These are phyloP conservation scores for Tuber indicum DNA, from an alignment of 495 filamentous ascomycete species.

Conservation along the genomic window DNA sequence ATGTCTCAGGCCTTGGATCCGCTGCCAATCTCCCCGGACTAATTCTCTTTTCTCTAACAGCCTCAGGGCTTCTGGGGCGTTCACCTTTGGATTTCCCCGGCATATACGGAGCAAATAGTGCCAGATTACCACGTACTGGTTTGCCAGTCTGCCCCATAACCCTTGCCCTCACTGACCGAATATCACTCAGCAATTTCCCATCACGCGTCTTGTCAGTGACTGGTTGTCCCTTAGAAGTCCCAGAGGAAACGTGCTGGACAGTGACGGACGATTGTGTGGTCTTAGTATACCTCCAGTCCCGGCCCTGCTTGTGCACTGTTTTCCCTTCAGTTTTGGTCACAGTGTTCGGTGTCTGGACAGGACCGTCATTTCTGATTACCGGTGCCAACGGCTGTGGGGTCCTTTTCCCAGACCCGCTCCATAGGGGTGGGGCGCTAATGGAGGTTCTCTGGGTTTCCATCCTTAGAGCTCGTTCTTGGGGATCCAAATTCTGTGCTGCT, in stretches of 20 bases:
- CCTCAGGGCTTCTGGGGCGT: neutral
- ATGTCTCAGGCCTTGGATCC: conserved; percentile 12
- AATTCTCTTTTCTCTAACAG: neutral
- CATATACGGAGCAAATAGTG: conserved; percentile 39
- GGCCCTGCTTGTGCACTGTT: conserved; percentile 8
- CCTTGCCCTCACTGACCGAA: conserved; percentile 38
- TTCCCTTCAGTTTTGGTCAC: neutral
- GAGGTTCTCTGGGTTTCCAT: conserved; percentile 34
- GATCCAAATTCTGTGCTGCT: conserved; percentile 18
- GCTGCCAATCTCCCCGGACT: neutral
- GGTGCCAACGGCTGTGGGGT: neutral
- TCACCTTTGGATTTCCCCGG: conserved; percentile 19
- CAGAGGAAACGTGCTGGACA: conserved; percentile 19
- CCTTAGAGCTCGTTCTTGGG: conserved; percentile 20
- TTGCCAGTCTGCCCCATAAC: conserved; percentile 22
- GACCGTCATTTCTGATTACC: conserved; percentile 12
- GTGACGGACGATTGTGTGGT: conserved; percentile 3
- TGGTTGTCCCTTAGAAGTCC: conserved; percentile 19
- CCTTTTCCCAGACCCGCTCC: conserved; percentile 33
- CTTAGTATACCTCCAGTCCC: conserved; percentile 8
- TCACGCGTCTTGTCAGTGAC: conserved; percentile 31
- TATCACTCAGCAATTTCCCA: conserved; percentile 39
- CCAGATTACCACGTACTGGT: conserved; percentile 25
- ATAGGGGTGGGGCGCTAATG: conserved; percentile 35
- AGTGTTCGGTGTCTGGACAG: conserved; percentile 13